A percentile compares a stretch with the other conserved stretches of the same genome.
phyloP scores from a whole-genome alignment of 345 rosid genomes.

The Populus pruinosa region DNA sequence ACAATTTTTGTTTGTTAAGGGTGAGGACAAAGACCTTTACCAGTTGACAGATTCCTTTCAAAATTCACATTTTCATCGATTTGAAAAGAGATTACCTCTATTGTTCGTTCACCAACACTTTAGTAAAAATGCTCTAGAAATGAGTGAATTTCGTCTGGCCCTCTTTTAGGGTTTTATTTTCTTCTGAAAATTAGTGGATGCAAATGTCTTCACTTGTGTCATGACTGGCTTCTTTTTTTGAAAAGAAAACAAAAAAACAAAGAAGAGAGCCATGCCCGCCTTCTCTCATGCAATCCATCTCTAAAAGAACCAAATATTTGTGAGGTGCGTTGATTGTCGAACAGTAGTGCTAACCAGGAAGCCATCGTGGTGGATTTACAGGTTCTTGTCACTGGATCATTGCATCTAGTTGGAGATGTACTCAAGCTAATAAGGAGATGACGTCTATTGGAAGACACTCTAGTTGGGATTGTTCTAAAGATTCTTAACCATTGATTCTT shows the following conservation, averaged over 20 bases:
- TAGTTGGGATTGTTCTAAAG: not conserved
- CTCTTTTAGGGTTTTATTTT: not conserved
- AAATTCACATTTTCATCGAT: not conserved
- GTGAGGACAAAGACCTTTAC: not conserved
- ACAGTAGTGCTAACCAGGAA: conserved; percentile 2
- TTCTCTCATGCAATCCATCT: not conserved
- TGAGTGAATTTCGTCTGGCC: not conserved
- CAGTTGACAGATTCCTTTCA: not conserved
- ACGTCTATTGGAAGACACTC: conserved; percentile 2
- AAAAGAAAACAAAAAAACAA: not conserved
- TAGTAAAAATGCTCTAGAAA: not conserved
- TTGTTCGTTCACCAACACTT: not conserved
- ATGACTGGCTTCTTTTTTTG: not conserved
- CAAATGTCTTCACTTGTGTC: not conserved
- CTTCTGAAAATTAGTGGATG: not conserved
- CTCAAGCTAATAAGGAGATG: conserved; percentile 57
- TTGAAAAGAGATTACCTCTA: not conserved
- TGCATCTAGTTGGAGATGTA: conserved; percentile 83
- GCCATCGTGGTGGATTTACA: conserved; percentile 20
- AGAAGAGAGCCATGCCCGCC: not conserved
- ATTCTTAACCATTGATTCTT: conserved; percentile 4
- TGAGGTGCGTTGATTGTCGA: not conserved
- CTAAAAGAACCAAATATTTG: not conserved
- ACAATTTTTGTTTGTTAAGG: not conserved
- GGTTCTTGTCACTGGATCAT: conserved; percentile 85